Conservation (phyloP, 2,329 filamentous ascomycete genomes). For the Pseudocercospora crystallina region DNA sequence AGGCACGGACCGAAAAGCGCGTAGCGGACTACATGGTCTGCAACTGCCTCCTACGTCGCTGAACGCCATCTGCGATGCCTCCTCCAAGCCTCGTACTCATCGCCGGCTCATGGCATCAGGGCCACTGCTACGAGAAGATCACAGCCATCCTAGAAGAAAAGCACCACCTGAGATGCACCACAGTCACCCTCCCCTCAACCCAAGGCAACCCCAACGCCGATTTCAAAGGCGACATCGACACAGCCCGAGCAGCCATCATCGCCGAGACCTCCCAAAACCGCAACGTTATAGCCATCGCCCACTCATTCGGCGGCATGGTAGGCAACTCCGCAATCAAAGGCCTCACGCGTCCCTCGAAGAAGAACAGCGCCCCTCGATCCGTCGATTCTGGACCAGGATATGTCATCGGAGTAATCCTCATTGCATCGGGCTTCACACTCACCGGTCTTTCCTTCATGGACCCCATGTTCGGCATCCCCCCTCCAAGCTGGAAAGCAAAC, state of each 20-base stretch:
- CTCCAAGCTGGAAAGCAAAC: slow-evolving; percentile 8
- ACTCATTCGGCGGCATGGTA: slow-evolving; percentile 18
- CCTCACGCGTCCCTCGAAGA: not conserved
- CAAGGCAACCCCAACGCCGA: slow-evolving; percentile 8
- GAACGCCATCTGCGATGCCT: too few relatives aligned
- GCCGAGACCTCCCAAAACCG: slow-evolving; percentile 3
- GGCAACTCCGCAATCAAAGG: slow-evolving; percentile 17
- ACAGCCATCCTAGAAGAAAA: not conserved
- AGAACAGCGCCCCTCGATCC: too few relatives aligned
- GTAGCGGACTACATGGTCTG: too few relatives aligned
- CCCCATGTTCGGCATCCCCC: slow-evolving; percentile 11
- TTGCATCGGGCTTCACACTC: slow-evolving; percentile 17
- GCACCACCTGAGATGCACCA: slow-evolving; percentile 9
- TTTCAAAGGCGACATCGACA: slow-evolving; percentile 16
- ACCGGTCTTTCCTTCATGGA: slow-evolving; percentile 18
- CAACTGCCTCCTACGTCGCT: too few relatives aligned
- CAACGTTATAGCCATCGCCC: slow-evolving; percentile 13
- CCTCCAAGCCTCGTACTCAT: too few relatives aligned
- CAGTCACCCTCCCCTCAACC: slow-evolving; percentile 15
- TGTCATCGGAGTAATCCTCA: slow-evolving; percentile 12
- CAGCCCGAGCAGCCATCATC: slow-evolving; percentile 6
- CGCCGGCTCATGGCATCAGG: not conserved
- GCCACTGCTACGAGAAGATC: slow-evolving; percentile 10
- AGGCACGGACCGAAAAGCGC: too few relatives aligned
- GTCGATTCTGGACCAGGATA: not conserved